phyloP scores from a whole-genome alignment of 176 grass and related monocot species.

The Carex cristatella region DNA sequence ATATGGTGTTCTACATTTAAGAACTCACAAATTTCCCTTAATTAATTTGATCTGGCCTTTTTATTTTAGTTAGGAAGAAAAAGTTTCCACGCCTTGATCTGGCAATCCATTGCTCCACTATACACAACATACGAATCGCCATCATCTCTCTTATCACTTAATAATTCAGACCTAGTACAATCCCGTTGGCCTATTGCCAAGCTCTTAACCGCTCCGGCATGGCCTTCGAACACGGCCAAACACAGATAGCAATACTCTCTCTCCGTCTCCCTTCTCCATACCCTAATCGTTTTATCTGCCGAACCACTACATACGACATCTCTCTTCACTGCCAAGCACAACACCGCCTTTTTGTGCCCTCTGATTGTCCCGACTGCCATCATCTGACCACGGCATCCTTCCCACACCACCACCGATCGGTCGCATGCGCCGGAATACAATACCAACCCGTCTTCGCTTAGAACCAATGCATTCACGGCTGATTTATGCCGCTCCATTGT shows the following conservation, averaged over 20 bases:
- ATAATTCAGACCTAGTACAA: background rate
- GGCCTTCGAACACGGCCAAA: constrained; percentile 55
- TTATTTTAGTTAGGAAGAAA: background rate
- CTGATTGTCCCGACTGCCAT: constrained; percentile 23
- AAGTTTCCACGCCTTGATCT: constrained; percentile 54
- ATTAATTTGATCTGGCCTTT: too few relatives aligned
- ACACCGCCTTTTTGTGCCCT: constrained; percentile 42
- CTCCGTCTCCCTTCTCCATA: constrained; percentile 42
- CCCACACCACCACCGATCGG: constrained; percentile 56
- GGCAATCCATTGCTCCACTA: constrained; percentile 50
- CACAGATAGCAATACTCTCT: constrained; percentile 33
- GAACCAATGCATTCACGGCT: constrained; percentile 52
- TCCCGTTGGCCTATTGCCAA: constrained; percentile 18
- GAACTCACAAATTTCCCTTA: too few relatives aligned
- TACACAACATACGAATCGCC: constrained; percentile 18
- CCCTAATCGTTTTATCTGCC: constrained; percentile 57
- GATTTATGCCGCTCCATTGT: constrained; percentile 43
- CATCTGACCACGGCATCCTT: constrained; percentile 16
- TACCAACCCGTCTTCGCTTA: constrained; percentile 37
- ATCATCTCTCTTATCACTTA: background rate
- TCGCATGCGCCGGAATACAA: constrained; percentile 71
- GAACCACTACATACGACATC: constrained; percentile 60
- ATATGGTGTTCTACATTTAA: too few relatives aligned
- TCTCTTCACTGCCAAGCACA: constrained; percentile 44
- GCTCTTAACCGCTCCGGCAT: constrained; percentile 65